Base-by-base conservation (phyloP, 169 alveolate genomes). In the Sarcocystis neurona region DNA sequence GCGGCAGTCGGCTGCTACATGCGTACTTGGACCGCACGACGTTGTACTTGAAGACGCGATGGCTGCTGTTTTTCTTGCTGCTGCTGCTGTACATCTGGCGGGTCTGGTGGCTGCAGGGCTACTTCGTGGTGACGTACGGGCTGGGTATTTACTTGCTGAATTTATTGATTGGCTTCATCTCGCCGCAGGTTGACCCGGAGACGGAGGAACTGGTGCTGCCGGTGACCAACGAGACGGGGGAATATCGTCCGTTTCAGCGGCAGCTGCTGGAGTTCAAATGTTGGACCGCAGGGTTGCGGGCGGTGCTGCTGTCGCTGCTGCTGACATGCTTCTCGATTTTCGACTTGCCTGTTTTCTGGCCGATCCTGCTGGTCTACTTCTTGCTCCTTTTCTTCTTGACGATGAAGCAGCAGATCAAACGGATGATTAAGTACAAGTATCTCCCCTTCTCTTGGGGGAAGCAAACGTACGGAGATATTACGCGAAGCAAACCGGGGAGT, bases 321-420 rank as follows among this genome's bases (percentile, higher is more conserved):
- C 60, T 94, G 92, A 94, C 95, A 58, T 91, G 82, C 78, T 92
- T 90, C 84, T 89, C 93, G 56, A 66, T 93, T 72, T 92, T 94
- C 88, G 96, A 95, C 82, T 46, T 95, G 74, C 97, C 97, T 4
- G 97, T 96, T 32, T 96, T 94, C 92, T 96, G 98, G 98, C 98
- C 98, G 34, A 92, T 96, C 82, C 94, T 95, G 30, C 93, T 96
- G 39, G 66, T 95, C 48, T 96, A 96, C 85, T 96, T 96, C 93
- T 80, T 96, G 15, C 89, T 96, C 48, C 94, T 96, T 50, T 94
- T 96, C 79, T 44, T 95, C n/a, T 88, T 95, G 37, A 94, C 97
- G 0, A 95, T 95, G 97, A 95, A 95, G 92, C 94, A 94, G 90
- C 97, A 95, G 87, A 94, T 96, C 63, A 80, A 84, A 47, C 82